Conservation (phyloP, 2,329 filamentous ascomycete species). For the Penicillium sp. region DNA sequence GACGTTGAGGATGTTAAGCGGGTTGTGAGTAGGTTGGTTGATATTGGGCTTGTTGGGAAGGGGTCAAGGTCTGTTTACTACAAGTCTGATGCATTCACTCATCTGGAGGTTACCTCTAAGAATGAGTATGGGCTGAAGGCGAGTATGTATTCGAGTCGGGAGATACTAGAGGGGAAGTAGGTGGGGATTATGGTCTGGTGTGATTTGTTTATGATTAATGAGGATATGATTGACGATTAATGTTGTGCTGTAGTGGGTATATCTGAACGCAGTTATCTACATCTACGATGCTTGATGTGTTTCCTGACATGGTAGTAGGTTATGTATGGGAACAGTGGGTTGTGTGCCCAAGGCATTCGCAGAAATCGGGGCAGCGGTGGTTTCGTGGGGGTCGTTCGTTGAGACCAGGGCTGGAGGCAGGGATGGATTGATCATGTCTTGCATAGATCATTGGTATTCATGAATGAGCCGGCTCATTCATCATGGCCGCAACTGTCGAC, state of each 20-base stretch:
- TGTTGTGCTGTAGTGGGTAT: constrained; percentile 12
- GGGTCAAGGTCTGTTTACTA: constrained; percentile 64
- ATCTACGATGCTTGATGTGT: not conserved
- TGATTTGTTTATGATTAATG: not conserved
- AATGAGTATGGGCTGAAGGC: constrained; percentile 64
- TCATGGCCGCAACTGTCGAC: not conserved
- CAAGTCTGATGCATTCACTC: constrained; percentile 71
- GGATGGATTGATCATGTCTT: not conserved
- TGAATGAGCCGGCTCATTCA: constrained; percentile 2
- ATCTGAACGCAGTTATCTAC: constrained; percentile 5
- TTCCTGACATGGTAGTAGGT: not conserved
- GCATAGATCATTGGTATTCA: not conserved
- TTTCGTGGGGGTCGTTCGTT: not conserved
- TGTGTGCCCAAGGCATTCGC: not conserved
- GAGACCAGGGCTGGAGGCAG: not conserved
- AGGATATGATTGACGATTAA: constrained; percentile 8
- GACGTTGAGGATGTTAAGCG: constrained; percentile 67
- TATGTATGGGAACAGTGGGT: not conserved
- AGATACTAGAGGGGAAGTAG: constrained; percentile 33
- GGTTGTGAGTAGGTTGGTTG: constrained; percentile 62
- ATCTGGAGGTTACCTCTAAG: constrained; percentile 59
- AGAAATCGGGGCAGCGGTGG: not conserved
- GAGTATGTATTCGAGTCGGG: constrained; percentile 43
- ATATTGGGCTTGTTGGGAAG: constrained; percentile 57
- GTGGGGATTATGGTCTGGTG: constrained; percentile 2